Evolutionary conservation across 139 green algal genomes (phyloP).

Genomic region (Coccomyxa sp.): DNA sequence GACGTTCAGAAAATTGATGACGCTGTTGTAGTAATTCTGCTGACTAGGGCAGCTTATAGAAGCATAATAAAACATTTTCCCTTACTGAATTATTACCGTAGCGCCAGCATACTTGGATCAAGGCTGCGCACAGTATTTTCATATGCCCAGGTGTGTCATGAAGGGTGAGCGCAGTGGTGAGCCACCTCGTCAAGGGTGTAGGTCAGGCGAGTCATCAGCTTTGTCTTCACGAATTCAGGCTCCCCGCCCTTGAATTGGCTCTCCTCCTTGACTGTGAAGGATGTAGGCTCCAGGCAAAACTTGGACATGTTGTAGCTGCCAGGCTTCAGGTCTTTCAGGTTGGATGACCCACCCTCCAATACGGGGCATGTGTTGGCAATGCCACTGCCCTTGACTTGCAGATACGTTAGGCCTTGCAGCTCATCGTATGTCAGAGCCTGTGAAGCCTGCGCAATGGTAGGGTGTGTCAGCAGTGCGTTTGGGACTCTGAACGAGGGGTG

Average conservation of each 20-base stretch:
- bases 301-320: conserved; percentile 92
- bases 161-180: too few relatives aligned
- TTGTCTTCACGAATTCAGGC: conserved; percentile 93
- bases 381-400: conserved; percentile 97
- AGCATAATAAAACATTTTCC: too few relatives aligned
- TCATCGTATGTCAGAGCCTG: conserved; percentile 91
- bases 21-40: too few relatives aligned
- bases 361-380: conserved; percentile 99
- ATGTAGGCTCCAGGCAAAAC: conserved; percentile 99
- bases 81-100: too few relatives aligned
- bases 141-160: too few relatives aligned
- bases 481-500: neutral
- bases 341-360: conserved; percentile 65
- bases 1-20: too few relatives aligned
- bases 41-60: too few relatives aligned
- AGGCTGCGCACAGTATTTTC: too few relatives aligned
- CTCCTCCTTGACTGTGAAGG: conserved; percentile 90
- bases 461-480: neutral
- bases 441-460: neutral
- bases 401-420: conserved; percentile 90
- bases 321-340: conserved; percentile 81
- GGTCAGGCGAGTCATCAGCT: conserved; percentile 98
- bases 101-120: neutral
- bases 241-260: conserved; percentile 78
- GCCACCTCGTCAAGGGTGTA: conserved; percentile 96